Evolutionary conservation across 371 early-diverging fungal genomes (phyloP).

Genomic region (Coemansia sp.): DNA sequence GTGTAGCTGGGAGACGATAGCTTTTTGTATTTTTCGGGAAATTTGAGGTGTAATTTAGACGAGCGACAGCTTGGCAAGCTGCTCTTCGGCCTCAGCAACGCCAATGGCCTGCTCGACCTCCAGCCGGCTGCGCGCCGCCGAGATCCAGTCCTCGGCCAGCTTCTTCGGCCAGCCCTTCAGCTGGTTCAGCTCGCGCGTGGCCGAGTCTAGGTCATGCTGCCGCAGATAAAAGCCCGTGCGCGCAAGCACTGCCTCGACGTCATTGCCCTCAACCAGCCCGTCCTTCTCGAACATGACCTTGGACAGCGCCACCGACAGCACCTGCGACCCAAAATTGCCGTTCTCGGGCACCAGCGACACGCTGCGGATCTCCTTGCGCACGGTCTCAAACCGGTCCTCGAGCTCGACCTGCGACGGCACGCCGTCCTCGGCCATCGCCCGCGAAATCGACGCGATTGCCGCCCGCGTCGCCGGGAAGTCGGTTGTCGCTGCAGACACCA

Average conservation of each 20-base stretch:
- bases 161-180: conserved; percentile 91
- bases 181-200: conserved; percentile 93
- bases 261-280: conserved; percentile 84
- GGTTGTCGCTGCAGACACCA: conserved; percentile 63
- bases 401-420: conserved; percentile 73
- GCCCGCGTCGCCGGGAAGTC: conserved; percentile 68
- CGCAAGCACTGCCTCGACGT: conserved; percentile 87
- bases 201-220: conserved; percentile 80
- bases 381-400: conserved; percentile 68
- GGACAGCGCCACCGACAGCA: conserved; percentile 72
- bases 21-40: no score
- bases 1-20: no score
- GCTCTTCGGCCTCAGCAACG: conserved; percentile 65
- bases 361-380: conserved; percentile 72
- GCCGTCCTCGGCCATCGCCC: conserved; percentile 62
- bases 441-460: conserved; percentile 66
- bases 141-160: conserved; percentile 89
- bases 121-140: conserved; percentile 77
- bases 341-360: conserved; percentile 86
- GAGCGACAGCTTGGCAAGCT: conserved; percentile 59
- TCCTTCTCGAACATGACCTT: conserved; percentile 80
- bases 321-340: conserved; percentile 82
- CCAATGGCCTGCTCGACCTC: conserved; percentile 91
- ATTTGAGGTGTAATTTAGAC: conserved; percentile 24
- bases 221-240: conserved; percentile 76